These are phyloP conservation scores for Solioccasus polychromus DNA, from an alignment of 768 basidiomycete species.

Conservation along the genomic window DNA sequence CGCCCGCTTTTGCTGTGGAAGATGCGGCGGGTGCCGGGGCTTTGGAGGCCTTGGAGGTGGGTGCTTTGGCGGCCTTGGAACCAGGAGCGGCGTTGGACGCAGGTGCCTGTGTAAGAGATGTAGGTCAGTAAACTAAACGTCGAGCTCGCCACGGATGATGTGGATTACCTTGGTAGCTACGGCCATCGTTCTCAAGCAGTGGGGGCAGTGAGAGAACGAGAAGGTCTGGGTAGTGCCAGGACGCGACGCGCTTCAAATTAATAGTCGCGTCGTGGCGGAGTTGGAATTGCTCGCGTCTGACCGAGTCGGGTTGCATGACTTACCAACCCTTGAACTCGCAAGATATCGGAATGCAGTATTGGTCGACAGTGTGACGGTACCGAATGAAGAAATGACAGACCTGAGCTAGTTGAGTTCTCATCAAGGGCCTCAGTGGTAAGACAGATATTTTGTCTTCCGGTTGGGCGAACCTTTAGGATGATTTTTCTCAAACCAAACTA, in stretches of 20 bases:
- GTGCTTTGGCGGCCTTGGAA: constrained; percentile 30
- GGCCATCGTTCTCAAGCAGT: background rate
- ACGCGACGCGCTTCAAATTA: constrained; percentile 17
- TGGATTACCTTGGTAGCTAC: constrained; percentile 4
- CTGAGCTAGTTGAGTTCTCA: no score
- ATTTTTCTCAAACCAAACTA: no score
- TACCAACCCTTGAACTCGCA: no score
- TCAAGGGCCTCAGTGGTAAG: no score
- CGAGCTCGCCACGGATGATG: background rate
- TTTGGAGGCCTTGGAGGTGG: constrained; percentile 49
- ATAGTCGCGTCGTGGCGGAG: constrained; percentile 20
- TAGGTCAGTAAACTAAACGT: background rate
- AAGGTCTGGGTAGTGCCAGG: background rate
- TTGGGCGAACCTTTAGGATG: no score
- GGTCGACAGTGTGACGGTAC: no score
- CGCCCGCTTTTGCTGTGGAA: constrained; percentile 9
- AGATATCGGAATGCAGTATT: background rate
- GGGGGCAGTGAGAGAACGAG: no score
- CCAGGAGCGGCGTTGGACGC: constrained; percentile 20
- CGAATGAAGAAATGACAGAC: no score
- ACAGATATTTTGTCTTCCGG: no score
- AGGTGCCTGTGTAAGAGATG: background rate
- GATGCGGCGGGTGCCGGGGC: constrained; percentile 46
- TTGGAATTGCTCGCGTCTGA: background rate
- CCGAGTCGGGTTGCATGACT: no score